Evolutionary conservation across 345 rosid species (phyloP), one percentile per base, ranked within the genome.

Genomic region (Populus alba): DNA sequence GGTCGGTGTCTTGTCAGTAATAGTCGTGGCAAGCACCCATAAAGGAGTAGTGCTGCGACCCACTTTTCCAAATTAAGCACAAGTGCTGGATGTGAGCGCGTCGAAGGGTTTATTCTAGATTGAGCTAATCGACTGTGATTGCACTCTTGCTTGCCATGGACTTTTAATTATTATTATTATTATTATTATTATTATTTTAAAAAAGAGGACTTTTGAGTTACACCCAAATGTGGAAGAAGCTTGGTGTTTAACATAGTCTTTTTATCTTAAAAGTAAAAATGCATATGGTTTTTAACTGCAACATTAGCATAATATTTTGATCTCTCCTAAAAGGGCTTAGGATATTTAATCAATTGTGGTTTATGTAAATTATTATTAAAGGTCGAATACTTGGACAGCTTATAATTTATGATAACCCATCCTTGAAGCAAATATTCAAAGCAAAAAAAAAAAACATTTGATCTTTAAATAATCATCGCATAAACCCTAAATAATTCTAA

Each of bases 381-480:
- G 37, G 5, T 1, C 6, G 1, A 33, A 33, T 33, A 33, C 6
- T 33, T 33, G 37, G 6, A 33, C 1, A 0, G 0, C 1, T 33
- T 33, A 33, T 33, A 0, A 33, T 33, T 33, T 33, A 33, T 33
- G 37, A 33, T 0, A 33, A 33, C 6, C 0, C 37, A 33, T 33
- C 6, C 6, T 4, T 33, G 6, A 33, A 33, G 6, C 1, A 33
- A 33, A 4, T 33, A 33, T 33, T 33, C 37, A 33, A 33, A 33
- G 37, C 6, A 0, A 33, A 33, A 33, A 29, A 33, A 29, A 4
- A 33, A 0, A 33, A 33, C 0, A 3, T 33, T 0, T 33, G 6
- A 33, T 33, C 4, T 0, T 33, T 0, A 33, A 0, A 6, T 33
- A 4, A 0, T 33, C 37, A 4, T 33, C 0, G 1, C 37, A 33